Base-by-base conservation (phyloP, 1,139 yeast species). In the Nakaseomyces kungkrabaensis region DNA sequence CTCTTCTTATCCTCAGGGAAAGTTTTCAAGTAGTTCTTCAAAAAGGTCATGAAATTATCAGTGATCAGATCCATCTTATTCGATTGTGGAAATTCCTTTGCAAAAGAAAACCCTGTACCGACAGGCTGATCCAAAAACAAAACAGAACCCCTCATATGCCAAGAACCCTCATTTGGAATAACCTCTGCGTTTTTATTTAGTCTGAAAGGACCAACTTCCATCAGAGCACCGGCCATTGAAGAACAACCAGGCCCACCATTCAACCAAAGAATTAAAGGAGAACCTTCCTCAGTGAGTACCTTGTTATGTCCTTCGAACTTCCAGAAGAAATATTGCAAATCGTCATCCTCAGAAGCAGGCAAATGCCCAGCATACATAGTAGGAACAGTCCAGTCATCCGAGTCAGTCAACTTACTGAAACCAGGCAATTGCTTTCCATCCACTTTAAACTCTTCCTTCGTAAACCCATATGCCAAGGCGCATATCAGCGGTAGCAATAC, bases 191-290 rank as follows among this genome's bases (percentile, higher is more conserved):
- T 65, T 0, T 67, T 57, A 53, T 72, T 68, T 22, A 89, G 74
- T 51, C 96, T 72, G 51, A 89, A 78, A 0, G 98, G 97, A 0
- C 99, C 99, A 2, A 82, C 70, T 66, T 94, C 99, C 79, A 92
- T 80, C 55, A 92, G 66, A 0, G 96, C 96, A 3, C 99, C 99
- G 68, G 92, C 98, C 94, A 92, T 81, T 0, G 96, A 88, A 3
- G 97, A 88, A 66, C 99, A 92, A 0, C 99, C 99, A 0, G 96
- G 96, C 0, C 96, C 96, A 43, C 99, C 99, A 66, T 94, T 92
- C 32, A 92, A 74, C 98, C 98, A 92, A 52, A 89, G 74, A 6
- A 82, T 73, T 22, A 86, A 72, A 33, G 77, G 71, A 29, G 36
- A 25, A 25, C 37, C 36, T 10, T 60, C 54, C 41, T 57, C 56